Base-by-base conservation (phyloP, 805 yeast species). In the Saturnispora mendoncae region DNA sequence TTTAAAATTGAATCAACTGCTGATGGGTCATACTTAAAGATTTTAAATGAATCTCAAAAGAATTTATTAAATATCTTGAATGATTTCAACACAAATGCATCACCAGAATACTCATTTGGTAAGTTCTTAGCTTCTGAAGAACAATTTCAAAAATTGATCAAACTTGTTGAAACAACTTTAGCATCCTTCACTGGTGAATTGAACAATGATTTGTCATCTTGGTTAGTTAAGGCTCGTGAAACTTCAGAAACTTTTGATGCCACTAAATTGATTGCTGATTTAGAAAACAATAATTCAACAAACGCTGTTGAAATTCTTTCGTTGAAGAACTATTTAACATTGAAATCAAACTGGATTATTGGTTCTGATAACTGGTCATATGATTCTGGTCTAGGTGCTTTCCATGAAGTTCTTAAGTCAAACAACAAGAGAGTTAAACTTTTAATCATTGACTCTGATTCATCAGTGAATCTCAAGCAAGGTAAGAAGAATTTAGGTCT, bases 291-390 rank as follows among this genome's bases (percentile, higher is more conserved):
- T 7, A 44, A 50, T 20, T 45, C 56, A 17, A 33, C 45, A 7
- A 53, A 63, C 29, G 70, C 79, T 3, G 47, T 62, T 17, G 60
- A 68, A 13, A 56, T 86, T 21, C 61, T 81, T 40, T 59, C 64
- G 3, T 57, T 68, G 33, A 61, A 67, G 43, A 68, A 71, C 6
- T 64, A 60, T 43, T 74, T 84, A 50, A 49, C 53, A 23, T 58
- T 68, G 42, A 67, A 67, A 38, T 67, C 82, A 10, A 68, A 74
- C 40, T 90, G 97, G 97, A 68, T 90, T 45, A 68, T 90, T 43
- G 96, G 97, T 25, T 86, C 96, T 15, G 97, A 90, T 60, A 77
- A 92, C 25, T 90, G 97, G 97, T 74, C 95, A 17, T 87, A 80
- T 57, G 97, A 90, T 64, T 67, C 85, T 51, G 97, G 97, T 33